Percentiles rank a stretch among this genome's conserved stretches.
Evolutionary conservation across 257 asterid genomes (phyloP).

Genomic region (Ballota nigra): DNA sequence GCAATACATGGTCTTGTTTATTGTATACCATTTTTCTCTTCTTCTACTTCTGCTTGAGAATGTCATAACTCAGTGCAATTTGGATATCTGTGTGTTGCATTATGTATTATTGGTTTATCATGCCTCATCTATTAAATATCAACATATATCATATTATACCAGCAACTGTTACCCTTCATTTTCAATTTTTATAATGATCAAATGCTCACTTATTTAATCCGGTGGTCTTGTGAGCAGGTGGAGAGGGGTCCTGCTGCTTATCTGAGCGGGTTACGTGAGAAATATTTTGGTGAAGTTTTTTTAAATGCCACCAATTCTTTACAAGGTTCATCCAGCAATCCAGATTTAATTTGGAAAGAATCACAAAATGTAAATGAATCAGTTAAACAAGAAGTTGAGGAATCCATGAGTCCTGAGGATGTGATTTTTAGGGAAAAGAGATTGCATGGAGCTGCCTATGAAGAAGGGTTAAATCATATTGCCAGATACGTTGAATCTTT

Average conservation of each 20-base stretch:
- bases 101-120: neutral
- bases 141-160: neutral
- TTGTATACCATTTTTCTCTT: neutral
- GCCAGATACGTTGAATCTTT: conserved; percentile 96
- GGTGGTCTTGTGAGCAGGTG: conserved; percentile 57
- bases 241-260: conserved; percentile 83
- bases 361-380: conserved; percentile 37
- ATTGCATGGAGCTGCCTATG: conserved; percentile 40
- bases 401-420: conserved; percentile 35
- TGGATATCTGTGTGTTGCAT: neutral
- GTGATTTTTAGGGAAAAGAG: conserved; percentile 30
- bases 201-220: conserved; percentile 26
- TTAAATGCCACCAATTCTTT: conserved; percentile 71
- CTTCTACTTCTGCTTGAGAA: neutral
- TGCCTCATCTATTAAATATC: neutral
- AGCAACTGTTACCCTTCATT: neutral
- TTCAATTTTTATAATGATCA: conserved; percentile 12
- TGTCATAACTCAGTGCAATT: neutral
- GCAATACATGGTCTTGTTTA: neutral
- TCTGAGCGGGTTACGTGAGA: conserved; percentile 93
- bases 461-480: conserved; percentile 85
- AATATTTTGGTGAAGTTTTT: conserved; percentile 89
- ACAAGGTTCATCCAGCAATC: conserved; percentile 47
- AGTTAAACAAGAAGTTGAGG: conserved; percentile 35
- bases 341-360: conserved; percentile 38